phyloP scores from a whole-genome alignment of 78 protist genomes.

The Dictyostelium intermedium region DNA sequence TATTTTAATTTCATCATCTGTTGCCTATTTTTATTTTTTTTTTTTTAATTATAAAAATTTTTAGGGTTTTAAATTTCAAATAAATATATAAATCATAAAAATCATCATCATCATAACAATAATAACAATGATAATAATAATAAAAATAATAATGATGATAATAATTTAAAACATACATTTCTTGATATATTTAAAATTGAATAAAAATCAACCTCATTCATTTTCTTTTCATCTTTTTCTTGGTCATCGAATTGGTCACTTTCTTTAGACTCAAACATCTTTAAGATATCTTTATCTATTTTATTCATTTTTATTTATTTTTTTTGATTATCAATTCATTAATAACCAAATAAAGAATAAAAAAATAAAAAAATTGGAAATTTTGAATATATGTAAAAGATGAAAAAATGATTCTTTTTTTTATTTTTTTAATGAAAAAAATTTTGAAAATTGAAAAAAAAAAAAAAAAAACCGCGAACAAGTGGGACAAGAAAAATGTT shows the following conservation, averaged over 20 bases:
- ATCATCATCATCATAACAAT: not conserved
- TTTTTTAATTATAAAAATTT: not conserved
- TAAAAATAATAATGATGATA: not conserved
- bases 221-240: not conserved
- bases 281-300: not conserved
- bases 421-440: too few relatives aligned
- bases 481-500: too few relatives aligned
- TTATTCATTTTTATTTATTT: not conserved
- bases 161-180: slow-evolving; percentile 8
- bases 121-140: not conserved
- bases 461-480: not conserved
- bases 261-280: not conserved
- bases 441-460: too few relatives aligned
- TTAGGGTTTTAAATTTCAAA: not conserved
- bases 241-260: not conserved
- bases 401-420: not conserved
- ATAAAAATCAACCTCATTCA: slow-evolving; percentile 30
- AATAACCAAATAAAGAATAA: not conserved
- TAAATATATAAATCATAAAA: too few relatives aligned
- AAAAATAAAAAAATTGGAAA: not conserved
- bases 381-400: not conserved
- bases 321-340: not conserved
- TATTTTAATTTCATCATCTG: slow-evolving; percentile 24
- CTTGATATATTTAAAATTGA: slow-evolving; percentile 61
- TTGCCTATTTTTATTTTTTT: slow-evolving; percentile 2